Conservation (phyloP, 1,284 basidiomycete species). For the Thelephora terrestris region DNA sequence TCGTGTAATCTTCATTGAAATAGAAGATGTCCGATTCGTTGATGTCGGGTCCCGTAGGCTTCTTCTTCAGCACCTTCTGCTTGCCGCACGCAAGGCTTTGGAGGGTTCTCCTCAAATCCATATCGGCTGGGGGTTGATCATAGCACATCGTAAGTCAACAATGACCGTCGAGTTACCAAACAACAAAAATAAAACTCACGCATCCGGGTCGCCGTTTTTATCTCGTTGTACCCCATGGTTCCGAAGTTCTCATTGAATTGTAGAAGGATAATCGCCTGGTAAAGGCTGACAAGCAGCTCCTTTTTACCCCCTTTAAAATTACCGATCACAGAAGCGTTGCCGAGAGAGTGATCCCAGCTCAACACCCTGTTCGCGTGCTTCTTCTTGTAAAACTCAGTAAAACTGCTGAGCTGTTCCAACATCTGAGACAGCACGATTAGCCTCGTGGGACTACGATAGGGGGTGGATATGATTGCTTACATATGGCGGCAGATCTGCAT, state of each 20-base stretch:
- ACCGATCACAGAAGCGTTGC: conserved; percentile 64
- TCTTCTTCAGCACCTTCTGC: conserved; percentile 82
- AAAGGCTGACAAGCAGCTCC: conserved; percentile 86
- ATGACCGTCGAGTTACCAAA: background rate
- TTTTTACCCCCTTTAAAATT: conserved; percentile 66
- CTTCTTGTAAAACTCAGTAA: conserved; percentile 59
- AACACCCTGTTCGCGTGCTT: conserved; percentile 69
- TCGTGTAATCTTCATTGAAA: conserved; percentile 80
- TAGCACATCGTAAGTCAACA: background rate
- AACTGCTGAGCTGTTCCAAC: conserved; percentile 55
- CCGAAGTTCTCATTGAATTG: conserved; percentile 68
- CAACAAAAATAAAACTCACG: conserved; percentile 36
- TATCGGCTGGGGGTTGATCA: conserved; percentile 39
- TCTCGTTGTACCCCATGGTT: conserved; percentile 57
- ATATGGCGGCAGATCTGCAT: conserved; percentile 39
- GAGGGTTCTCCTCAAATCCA: conserved; percentile 73
- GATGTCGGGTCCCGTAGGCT: conserved; percentile 75
- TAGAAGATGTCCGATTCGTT: conserved; percentile 67
- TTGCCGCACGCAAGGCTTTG: conserved; percentile 90
- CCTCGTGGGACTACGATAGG: background rate
- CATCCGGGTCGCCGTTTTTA: conserved; percentile 64
- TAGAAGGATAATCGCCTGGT: conserved; percentile 82
- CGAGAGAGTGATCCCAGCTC: conserved; percentile 78
- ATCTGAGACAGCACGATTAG: conserved; percentile 39
- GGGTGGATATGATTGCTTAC: conserved; percentile 26